These are phyloP conservation scores for Pseudocercospora fuligena DNA, from an alignment of 2,329 filamentous ascomycete genomes.

Conservation along the genomic window DNA sequence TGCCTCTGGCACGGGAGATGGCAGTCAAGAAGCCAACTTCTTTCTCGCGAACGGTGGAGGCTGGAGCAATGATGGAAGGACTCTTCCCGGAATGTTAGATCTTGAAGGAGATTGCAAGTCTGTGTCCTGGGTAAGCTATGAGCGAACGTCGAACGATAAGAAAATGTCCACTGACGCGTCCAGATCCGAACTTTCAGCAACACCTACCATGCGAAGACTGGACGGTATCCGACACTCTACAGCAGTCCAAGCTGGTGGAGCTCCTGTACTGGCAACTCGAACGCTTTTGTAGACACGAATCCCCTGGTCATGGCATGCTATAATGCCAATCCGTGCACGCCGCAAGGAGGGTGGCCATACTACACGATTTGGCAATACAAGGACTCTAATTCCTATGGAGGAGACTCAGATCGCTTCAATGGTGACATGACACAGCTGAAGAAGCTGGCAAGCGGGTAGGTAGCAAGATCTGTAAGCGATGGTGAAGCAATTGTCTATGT, in stretches of 20 bases:
- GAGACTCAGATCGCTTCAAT: conserved; percentile 60
- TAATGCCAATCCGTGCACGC: conserved; percentile 31
- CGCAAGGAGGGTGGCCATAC: conserved; percentile 54
- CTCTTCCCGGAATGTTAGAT: conserved; percentile 63
- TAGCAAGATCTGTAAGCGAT: background rate
- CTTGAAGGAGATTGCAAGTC: conserved; percentile 55
- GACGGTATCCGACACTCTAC: conserved; percentile 59
- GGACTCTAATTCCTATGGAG: conserved; percentile 56
- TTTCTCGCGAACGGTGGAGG: conserved; percentile 60
- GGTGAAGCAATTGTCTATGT: background rate
- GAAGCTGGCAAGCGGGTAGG: conserved; percentile 41
- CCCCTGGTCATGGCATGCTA: conserved; percentile 32
- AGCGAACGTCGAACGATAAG: background rate
- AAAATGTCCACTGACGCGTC: background rate
- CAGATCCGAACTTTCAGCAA: conserved; percentile 58
- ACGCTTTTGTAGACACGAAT: conserved; percentile 48
- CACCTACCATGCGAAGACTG: conserved; percentile 54
- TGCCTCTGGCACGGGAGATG: conserved; percentile 52
- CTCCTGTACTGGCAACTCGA: conserved; percentile 57
- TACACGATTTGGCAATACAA: conserved; percentile 63
- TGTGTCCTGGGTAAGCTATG: conserved; percentile 49
- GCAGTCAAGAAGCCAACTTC: conserved; percentile 57
- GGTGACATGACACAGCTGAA: conserved; percentile 46
- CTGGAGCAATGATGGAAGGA: conserved; percentile 60
- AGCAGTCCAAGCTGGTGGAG: conserved; percentile 60